Base-by-base conservation (phyloP, 495 filamentous ascomycete genomes). In the Amniculicola lignicola region DNA sequence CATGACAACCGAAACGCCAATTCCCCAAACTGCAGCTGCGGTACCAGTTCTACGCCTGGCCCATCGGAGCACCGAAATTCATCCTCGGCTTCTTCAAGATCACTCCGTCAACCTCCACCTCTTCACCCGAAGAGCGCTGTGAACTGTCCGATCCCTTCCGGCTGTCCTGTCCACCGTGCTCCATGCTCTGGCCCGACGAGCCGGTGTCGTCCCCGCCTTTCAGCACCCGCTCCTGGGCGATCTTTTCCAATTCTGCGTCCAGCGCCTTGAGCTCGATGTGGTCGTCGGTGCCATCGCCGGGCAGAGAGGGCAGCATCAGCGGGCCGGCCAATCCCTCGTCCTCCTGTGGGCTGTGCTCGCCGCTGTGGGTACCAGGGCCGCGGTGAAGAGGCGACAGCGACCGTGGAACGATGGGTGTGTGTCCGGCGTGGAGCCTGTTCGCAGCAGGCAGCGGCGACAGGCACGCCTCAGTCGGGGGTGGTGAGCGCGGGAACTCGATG, bases 201-300 rank as follows among this genome's bases (percentile, higher is more conserved):
- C 27, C 18, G 2, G 27, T 27, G 39, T 23, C 15, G 4, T 12
- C 11, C 24, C 38, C 22, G 16, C 51, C 31, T 22, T 25, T 22
- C 40, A 9, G 37, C 11, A 38, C 70, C 39, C 77, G 71, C n/a
- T 57, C 57, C 4, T 51, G 51, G 1, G 70, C 69, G 4, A 76
- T 59, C 23, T 57, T 65, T 44, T 72, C 64, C 12, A 76, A 51
- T 7, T 71, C 64, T 0, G 47, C 27, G 22, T 49, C 44, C 48
- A 63, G 35, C 3, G 40, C 55, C 7, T 24, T 42, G 16, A 63
- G 33, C 19, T 49, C 38, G 15, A 61, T 60, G 22, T 27, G 54
- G 50, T 64, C 61, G 3, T 48, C 39, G 4, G 41, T 7, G 3
- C 54, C 60, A 40, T 54, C 54, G 16, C 54, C 50, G 0, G 54